Base-by-base conservation (phyloP, 2,329 filamentous ascomycete genomes). In the Aureobasidium sp. region DNA sequence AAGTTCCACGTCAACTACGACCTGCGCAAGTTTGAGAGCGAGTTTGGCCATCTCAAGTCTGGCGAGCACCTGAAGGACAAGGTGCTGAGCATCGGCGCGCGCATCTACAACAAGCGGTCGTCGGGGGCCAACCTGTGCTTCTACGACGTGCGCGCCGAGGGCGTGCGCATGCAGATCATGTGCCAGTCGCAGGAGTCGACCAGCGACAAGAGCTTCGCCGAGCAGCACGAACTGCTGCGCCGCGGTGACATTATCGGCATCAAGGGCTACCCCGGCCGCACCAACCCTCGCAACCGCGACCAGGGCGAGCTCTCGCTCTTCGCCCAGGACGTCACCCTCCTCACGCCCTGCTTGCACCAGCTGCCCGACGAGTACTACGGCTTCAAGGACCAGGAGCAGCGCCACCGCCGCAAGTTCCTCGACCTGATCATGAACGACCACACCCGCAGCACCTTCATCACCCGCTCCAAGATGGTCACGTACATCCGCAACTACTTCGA, bases 361-460 rank as follows among this genome's bases (percentile, higher is more conserved):
- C 79, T 94, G 61, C 93, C 93, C 54, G 85, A 86, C 57, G 89
- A 93, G 70, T 96, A 89, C 68, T 96, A 89, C 67, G 91, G 91
- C 58, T 90, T 97, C 77, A 91, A 95, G 78, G 90, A 97, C 68
- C 82, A 90, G 67, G 93, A 98, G 72, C 86, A 90, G 71, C 83
- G 93, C 57, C 90, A 89, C 79, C 86, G 94, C 63, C 88, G 95
- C 75, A 82, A 91, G 56, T 95, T 95, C 70, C 82, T 98, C 49
- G 93, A 98, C 70, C 77, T 98, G 62, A 93, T 98, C 72, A 95
- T 97, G 85, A 96, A 98, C 73, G 87, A 95, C 65, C 79, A 79
- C 58, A 88, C 86, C 40, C 83, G 90, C 53, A 80, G 94, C 56
- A 86, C 90, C 55, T 87, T 97, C 70, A 79, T 89, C 64, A 90